phyloP scores from a whole-genome alignment of 169 alveolate species.

The Plasmodium malariae region DNA sequence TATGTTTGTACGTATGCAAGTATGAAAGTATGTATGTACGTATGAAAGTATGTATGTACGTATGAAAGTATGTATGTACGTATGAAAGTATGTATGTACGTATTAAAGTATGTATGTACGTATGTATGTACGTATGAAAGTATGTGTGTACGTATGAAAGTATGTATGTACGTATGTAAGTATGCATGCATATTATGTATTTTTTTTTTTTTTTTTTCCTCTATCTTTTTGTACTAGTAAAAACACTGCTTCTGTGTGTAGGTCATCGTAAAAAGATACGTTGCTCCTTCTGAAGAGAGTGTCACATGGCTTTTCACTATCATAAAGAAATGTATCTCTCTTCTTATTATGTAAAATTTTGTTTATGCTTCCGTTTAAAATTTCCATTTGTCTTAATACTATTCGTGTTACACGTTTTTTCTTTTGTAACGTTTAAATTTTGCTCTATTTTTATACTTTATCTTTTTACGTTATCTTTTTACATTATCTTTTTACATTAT shows the following conservation, averaged over 20 bases:
- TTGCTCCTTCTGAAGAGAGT: constrained; percentile 44
- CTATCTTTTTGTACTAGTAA: constrained; percentile 40
- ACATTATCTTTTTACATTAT: too few relatives aligned
- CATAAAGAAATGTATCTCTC: constrained; percentile 6
- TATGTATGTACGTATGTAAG: background rate
- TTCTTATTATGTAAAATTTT: constrained; percentile 10
- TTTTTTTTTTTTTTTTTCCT: background rate
- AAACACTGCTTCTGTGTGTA: constrained; percentile 53
- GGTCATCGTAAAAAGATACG: constrained; percentile 52
- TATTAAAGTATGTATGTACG: background rate
- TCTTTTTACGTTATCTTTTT: background rate
- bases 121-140: background rate
- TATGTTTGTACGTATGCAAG: too few relatives aligned
- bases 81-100: too few relatives aligned
- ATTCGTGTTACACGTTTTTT: background rate
- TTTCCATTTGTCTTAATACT: constrained; percentile 26
- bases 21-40: background rate
- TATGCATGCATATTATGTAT: background rate
- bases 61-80: background rate
- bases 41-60: background rate
- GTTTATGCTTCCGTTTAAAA: constrained; percentile 22
- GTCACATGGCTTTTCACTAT: constrained; percentile 14
- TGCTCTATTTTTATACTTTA: background rate
- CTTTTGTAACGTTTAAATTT: background rate
- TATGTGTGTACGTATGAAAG: background rate